Conservation (phyloP, 768 basidiomycete species). For the Daedaleopsis nitida region DNA sequence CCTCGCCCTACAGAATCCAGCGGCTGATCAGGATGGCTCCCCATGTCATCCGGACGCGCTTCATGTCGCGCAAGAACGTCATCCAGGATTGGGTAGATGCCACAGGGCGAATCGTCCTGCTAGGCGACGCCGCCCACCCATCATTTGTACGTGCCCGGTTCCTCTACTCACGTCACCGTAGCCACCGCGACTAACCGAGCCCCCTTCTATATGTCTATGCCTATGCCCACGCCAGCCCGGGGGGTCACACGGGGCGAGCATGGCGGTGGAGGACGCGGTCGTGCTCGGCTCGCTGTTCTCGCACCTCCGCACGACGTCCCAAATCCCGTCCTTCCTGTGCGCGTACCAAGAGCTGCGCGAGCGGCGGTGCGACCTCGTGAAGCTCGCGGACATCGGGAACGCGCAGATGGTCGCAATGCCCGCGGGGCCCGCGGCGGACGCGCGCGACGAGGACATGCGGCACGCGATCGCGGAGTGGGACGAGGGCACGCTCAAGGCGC, state of each 20-base stretch:
- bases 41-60: conserved; percentile 40
- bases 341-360: conserved; percentile 63
- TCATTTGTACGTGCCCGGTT: conserved; percentile 42
- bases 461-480: conserved; percentile 46
- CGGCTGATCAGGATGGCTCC: conserved; percentile 37
- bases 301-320: conserved; percentile 45
- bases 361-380: conserved; percentile 48
- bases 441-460: conserved; percentile 43
- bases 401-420: conserved; percentile 47
- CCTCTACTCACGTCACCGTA: neutral
- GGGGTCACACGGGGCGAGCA: conserved; percentile 50
- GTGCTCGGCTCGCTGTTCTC: conserved; percentile 62
- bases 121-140: conserved; percentile 67
- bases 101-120: conserved; percentile 47
- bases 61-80: conserved; percentile 33
- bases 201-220: neutral
- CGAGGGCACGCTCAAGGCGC: conserved; percentile 43
- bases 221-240: conserved; percentile 45
- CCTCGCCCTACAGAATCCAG: conserved; percentile 33
- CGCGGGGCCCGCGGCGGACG: conserved; percentile 43
- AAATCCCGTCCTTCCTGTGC: conserved; percentile 51
- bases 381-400: conserved; percentile 47
- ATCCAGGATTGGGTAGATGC: conserved; percentile 54
- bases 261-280: conserved; percentile 65
- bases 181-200: neutral